A percentile compares a stretch with the other conserved stretches of the same genome.
Conservation (phyloP, 805 yeast species). For the Barnettozyma botsteinii region DNA sequence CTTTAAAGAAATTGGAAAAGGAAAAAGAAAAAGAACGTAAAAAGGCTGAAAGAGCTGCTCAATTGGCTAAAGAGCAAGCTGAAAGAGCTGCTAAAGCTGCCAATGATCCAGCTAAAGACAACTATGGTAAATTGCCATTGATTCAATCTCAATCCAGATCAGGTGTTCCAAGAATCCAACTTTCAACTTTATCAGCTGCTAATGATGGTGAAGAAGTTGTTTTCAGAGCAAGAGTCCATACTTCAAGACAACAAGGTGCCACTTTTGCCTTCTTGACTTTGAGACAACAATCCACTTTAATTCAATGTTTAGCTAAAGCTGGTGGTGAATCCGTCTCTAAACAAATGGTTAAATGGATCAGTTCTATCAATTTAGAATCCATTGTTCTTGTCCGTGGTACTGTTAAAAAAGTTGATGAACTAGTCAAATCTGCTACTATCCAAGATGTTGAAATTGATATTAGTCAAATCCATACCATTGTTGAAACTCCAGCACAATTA, state of each 20-base stretch:
- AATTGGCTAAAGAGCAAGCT: constrained; percentile 78
- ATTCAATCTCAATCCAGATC: constrained; percentile 70
- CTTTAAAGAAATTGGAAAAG: constrained; percentile 88
- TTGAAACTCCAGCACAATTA: constrained; percentile 86
- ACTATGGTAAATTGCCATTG: constrained; percentile 87
- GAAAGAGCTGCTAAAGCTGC: constrained; percentile 56
- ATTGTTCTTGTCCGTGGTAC: constrained; percentile 87
- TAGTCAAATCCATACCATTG: constrained; percentile 64
- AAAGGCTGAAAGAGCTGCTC: constrained; percentile 89
- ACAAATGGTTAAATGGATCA: constrained; percentile 96
- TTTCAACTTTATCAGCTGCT: constrained; percentile 51
- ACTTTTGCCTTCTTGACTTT: constrained; percentile 86
- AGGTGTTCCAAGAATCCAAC: constrained; percentile 55
- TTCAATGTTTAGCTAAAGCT: constrained; percentile 81
- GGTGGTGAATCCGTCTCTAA: constrained; percentile 74
- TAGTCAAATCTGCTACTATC: constrained; percentile 83
- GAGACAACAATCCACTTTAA: constrained; percentile 79
- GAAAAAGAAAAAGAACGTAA: constrained; percentile 88
- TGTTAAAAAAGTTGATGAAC: constrained; percentile 79
- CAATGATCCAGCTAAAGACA: constrained; percentile 82
- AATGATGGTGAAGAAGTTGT: constrained; percentile 71
- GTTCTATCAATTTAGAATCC: constrained; percentile 77
- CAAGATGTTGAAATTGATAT: constrained; percentile 85
- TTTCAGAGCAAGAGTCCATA: constrained; percentile 92
- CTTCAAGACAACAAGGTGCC: constrained; percentile 92